These are phyloP conservation scores for Metroxylon sagu DNA, from an alignment of 176 grass and related monocot genomes.

Conservation along the genomic window DNA sequence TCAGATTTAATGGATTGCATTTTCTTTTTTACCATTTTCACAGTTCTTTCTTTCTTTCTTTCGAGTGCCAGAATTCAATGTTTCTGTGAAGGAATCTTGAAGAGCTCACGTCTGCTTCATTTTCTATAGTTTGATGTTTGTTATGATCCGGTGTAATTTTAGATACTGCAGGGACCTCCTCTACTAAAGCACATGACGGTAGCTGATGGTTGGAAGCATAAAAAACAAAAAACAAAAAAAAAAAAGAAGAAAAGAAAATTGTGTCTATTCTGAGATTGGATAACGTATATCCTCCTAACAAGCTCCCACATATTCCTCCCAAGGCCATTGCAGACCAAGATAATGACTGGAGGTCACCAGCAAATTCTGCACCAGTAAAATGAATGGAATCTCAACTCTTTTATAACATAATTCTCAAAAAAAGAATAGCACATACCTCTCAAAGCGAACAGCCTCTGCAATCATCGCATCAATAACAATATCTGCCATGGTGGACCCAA, in stretches of 20 bases:
- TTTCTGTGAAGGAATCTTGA: slow-evolving; percentile 15
- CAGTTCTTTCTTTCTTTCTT: slow-evolving; percentile 27
- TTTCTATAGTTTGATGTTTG: slow-evolving; percentile 10
- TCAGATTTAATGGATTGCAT: slow-evolving; percentile 17
- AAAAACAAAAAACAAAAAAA: too few relatives aligned
- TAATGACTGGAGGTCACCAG: slow-evolving; percentile 72
- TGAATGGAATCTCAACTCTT: background rate
- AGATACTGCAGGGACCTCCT: slow-evolving; percentile 36
- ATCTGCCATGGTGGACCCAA: slow-evolving; percentile 74
- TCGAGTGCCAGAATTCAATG: slow-evolving; percentile 18
- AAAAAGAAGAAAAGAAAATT: slow-evolving; percentile 60
- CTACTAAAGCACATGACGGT: slow-evolving; percentile 50
- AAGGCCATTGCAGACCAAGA: slow-evolving; percentile 75
- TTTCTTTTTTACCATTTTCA: slow-evolving; percentile 42
- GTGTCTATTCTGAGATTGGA: slow-evolving; percentile 52
- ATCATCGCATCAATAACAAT: slow-evolving; percentile 84
- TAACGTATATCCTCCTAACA: slow-evolving; percentile 68
- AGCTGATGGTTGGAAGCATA: slow-evolving; percentile 57
- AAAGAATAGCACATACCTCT: slow-evolving; percentile 27
- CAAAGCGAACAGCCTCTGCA: slow-evolving; percentile 57
- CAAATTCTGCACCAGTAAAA: slow-evolving; percentile 53
- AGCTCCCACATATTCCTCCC: slow-evolving; percentile 63
- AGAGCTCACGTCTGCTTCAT: slow-evolving; percentile 17
- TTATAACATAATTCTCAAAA: background rate
- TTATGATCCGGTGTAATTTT: slow-evolving; percentile 3